These are phyloP conservation scores for Mycosphaerella sp. DNA, from an alignment of 2,329 filamentous ascomycete genomes.

Conservation along the genomic window DNA sequence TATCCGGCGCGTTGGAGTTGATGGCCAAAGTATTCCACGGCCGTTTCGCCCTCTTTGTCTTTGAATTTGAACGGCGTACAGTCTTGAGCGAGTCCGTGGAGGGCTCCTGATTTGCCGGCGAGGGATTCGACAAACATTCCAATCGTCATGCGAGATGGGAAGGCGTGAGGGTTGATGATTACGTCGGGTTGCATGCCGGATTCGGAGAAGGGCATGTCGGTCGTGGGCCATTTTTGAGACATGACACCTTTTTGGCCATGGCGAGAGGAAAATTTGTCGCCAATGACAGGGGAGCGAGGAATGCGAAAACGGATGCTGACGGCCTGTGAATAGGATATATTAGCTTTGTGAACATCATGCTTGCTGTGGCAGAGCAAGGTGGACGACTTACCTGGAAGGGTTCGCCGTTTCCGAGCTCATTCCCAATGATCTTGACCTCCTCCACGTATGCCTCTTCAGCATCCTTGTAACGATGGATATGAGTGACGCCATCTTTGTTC, in stretches of 20 bases:
- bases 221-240: conserved; percentile 89
- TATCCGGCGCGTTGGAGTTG: conserved; percentile 93
- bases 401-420: conserved; percentile 75
- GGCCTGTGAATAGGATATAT: conserved; percentile 57
- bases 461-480: conserved; percentile 93
- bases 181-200: conserved; percentile 93
- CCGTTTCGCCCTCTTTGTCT: conserved; percentile 75
- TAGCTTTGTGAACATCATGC: too few species aligned
- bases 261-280: conserved; percentile 97
- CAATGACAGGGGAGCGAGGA: conserved; percentile 83
- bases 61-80: conserved; percentile 86
- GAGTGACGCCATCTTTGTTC: conserved; percentile 78
- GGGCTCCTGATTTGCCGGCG: conserved; percentile 85
- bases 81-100: conserved; percentile 94
- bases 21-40: conserved; percentile 90
- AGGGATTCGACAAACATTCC: conserved; percentile 99
- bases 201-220: conserved; percentile 96
- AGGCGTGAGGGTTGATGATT: conserved; percentile 99
- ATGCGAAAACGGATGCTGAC: conserved; percentile 90
- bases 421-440: conserved; percentile 83
- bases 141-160: conserved; percentile 99
- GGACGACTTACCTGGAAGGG: conserved; percentile 31
- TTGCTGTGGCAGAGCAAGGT: too few species aligned
- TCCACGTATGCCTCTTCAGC: conserved; percentile 81
- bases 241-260: conserved; percentile 98